phyloP scores from a whole-genome alignment of 106 monocot genomes.

The Alisma plantagoaquatica region DNA sequence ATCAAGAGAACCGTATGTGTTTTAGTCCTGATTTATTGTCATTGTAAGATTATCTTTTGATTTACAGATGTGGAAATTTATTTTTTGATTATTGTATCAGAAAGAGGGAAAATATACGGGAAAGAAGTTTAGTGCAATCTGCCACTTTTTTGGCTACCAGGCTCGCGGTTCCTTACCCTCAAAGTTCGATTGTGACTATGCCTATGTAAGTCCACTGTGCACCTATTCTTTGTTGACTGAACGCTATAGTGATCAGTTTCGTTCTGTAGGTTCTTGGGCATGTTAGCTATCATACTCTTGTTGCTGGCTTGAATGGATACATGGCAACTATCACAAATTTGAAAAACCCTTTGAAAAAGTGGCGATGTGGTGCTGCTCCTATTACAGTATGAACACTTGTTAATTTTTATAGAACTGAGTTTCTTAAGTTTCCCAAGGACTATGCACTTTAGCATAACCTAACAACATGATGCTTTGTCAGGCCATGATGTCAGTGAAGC shows the following conservation, averaged over 20 bases:
- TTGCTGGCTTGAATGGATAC: constrained; percentile 85
- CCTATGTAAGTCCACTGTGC: constrained; percentile 59
- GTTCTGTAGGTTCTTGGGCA: constrained; percentile 61
- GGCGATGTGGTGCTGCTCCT: constrained; percentile 90
- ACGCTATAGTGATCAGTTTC: not conserved
- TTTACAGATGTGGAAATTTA: too few relatives aligned
- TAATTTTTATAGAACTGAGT: not conserved
- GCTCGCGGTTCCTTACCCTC: constrained; percentile 90
- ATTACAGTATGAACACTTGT: constrained; percentile 37
- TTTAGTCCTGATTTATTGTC: too few relatives aligned
- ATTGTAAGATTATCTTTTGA: too few relatives aligned
- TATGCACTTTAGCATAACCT: not conserved
- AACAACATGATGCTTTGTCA: too few relatives aligned
- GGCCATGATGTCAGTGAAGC: constrained; percentile 90
- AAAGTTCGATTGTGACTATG: constrained; percentile 95
- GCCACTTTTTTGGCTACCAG: constrained; percentile 96
- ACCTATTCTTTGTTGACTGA: too few relatives aligned
- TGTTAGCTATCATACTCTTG: constrained; percentile 74
- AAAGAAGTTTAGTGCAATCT: constrained; percentile 94
- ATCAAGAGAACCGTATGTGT: constrained; percentile 59
- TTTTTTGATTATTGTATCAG: constrained; percentile 19
- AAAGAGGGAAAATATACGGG: constrained; percentile 86
- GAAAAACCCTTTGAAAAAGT: constrained; percentile 70
- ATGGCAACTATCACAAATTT: constrained; percentile 86
- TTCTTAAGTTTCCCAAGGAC: too few relatives aligned